A percentile compares a stretch with the other conserved stretches of the same genome.
These are phyloP conservation scores for Ascomycota sp. DNA, from an alignment of 2,329 filamentous ascomycete species.

Conservation along the genomic window DNA sequence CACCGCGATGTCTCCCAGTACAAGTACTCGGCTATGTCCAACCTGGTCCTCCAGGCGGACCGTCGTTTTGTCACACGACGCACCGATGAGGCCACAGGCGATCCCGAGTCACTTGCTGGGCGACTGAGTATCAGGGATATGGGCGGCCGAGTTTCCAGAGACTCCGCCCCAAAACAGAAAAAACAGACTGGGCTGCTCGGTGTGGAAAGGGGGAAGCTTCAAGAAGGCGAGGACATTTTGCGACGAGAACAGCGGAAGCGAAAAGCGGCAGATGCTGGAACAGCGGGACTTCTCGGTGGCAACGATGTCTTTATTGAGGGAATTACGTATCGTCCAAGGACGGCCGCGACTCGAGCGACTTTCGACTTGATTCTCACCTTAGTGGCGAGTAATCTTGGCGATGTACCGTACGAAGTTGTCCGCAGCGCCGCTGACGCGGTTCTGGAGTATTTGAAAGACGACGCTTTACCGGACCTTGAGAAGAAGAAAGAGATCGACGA, in stretches of 20 bases:
- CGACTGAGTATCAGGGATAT: constrained; percentile 88
- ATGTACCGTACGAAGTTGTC: constrained; percentile 80
- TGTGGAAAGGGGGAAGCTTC: constrained; percentile 53
- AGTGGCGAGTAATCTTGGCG: constrained; percentile 71
- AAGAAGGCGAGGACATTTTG: constrained; percentile 68
- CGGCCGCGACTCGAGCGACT: constrained; percentile 73
- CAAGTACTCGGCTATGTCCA: constrained; percentile 99
- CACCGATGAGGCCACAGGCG: constrained; percentile 86
- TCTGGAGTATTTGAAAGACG: constrained; percentile 82
- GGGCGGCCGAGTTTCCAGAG: constrained; percentile 66
- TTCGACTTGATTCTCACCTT: constrained; percentile 90
- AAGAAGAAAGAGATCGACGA: constrained; percentile 98
- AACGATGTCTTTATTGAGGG: constrained; percentile 79
- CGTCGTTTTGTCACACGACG: constrained; percentile 83
- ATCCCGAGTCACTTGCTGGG: constrained; percentile 91
- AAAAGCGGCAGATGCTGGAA: constrained; percentile 55
- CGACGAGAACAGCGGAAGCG: constrained; percentile 71
- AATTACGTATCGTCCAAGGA: constrained; percentile 77
- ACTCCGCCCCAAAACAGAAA: constrained; percentile 63
- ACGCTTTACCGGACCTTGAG: constrained; percentile 89
- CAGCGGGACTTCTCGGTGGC: constrained; percentile 61
- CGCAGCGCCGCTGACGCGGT: constrained; percentile 85
- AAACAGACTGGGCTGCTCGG: constrained; percentile 47
- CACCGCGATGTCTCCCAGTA: constrained; percentile 81
- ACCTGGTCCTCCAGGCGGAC: constrained; percentile 99